A percentile compares a stretch with the other conserved stretches of the same genome.
phyloP scores from a whole-genome alignment of 2,329 filamentous ascomycete genomes.

The Stenocarpella maydis region DNA sequence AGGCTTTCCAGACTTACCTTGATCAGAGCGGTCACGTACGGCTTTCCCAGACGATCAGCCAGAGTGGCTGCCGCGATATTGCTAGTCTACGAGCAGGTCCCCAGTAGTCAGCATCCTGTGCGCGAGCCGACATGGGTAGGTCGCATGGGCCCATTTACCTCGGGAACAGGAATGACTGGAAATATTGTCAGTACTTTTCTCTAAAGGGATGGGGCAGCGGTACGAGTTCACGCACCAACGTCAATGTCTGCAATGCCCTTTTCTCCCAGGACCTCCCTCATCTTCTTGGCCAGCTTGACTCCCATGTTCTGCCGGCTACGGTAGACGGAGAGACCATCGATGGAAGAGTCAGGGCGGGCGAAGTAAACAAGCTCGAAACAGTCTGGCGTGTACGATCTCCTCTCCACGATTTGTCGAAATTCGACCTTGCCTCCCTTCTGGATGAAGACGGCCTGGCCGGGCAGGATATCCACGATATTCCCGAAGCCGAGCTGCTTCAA shows the following conservation, averaged over 20 bases:
- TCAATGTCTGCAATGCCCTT: slow-evolving; percentile 80
- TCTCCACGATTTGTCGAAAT: slow-evolving; percentile 77
- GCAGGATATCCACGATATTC: slow-evolving; percentile 78
- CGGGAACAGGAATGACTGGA: slow-evolving; percentile 74
- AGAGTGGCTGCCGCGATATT: slow-evolving; percentile 82
- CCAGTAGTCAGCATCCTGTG: neutral
- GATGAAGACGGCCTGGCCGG: slow-evolving; percentile 87
- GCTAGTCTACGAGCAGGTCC: slow-evolving; percentile 66
- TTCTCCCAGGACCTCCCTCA: slow-evolving; percentile 72
- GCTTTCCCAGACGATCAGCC: slow-evolving; percentile 77
- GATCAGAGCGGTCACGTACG: slow-evolving; percentile 82
- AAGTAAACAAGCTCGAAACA: slow-evolving; percentile 93
- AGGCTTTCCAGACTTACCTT: neutral
- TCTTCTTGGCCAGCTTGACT: slow-evolving; percentile 76
- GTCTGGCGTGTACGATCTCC: slow-evolving; percentile 79
- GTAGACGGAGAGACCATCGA: slow-evolving; percentile 89
- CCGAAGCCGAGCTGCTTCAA: slow-evolving; percentile 82
- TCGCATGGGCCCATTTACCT: slow-evolving; percentile 42
- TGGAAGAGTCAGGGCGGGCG: slow-evolving; percentile 79
- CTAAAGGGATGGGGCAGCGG: slow-evolving; percentile 37
- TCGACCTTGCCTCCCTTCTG: slow-evolving; percentile 77
- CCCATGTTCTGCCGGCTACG: slow-evolving; percentile 89
- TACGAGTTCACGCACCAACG: slow-evolving; percentile 45
- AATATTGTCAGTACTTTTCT: slow-evolving; percentile 26
- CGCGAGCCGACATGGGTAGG: slow-evolving; percentile 46